Conservation (phyloP, 225 moss, liverwort and hornwort genomes). For the Marchantia paleacea region DNA sequence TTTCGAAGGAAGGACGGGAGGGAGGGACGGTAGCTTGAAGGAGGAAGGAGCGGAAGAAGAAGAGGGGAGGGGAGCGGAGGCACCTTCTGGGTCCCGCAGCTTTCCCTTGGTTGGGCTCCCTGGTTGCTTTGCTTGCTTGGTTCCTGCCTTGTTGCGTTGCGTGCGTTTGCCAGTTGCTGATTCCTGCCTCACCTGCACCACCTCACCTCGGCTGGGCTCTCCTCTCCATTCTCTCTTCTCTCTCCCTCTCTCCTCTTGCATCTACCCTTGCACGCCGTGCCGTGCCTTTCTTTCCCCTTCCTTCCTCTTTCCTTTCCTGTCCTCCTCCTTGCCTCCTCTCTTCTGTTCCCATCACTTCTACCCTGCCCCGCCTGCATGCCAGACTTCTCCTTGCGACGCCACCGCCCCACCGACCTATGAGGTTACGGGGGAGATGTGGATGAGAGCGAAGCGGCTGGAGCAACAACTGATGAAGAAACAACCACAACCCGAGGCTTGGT, state of each 20-base stretch:
- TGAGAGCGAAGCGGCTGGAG: constrained; percentile 29
- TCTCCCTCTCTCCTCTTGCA: not conserved
- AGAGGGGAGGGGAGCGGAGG: not conserved
- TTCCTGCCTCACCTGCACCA: not conserved
- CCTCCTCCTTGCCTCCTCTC: not conserved
- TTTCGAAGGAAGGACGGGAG: not conserved
- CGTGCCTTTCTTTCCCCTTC: not conserved
- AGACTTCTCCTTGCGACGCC: constrained; percentile 2
- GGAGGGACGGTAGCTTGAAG: not conserved
- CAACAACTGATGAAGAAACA: constrained; percentile 19
- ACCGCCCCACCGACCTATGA: constrained; percentile 26
- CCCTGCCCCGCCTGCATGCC: not conserved
- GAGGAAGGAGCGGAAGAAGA: not conserved
- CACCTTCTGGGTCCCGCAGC: not conserved
- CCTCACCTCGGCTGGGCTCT: no score
- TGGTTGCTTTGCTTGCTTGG: not conserved
- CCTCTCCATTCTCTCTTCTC: no score
- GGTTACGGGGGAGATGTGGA: constrained; percentile 36
- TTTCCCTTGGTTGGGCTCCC: not conserved
- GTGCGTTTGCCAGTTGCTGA: not conserved
- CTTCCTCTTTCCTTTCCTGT: not conserved
- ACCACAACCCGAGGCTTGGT: constrained; percentile 6
- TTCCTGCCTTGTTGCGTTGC: not conserved
- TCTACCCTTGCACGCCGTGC: not conserved
- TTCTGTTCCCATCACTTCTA: not conserved